Evolutionary conservation across 1,139 yeast species (phyloP).

Genomic region (Zygoascus sp.): DNA sequence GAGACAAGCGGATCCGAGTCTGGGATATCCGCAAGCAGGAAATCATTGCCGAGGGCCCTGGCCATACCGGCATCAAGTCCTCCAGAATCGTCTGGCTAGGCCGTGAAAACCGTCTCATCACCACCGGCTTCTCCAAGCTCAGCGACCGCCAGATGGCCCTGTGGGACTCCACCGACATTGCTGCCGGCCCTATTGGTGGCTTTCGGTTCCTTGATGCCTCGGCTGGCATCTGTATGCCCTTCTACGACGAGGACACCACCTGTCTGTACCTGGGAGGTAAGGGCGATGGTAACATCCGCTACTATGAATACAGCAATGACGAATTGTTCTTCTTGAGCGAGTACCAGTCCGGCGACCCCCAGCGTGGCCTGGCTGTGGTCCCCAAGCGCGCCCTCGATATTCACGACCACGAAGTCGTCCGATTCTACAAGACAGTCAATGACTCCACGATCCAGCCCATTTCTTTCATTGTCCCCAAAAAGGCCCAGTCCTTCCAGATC

Average conservation of each 20-base stretch:
- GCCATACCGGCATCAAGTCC: constrained; percentile 90
- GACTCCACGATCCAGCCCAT: constrained; percentile 83
- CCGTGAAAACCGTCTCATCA: constrained; percentile 72
- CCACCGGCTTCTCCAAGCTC: constrained; percentile 92
- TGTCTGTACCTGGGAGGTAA: constrained; percentile 90
- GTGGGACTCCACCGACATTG: constrained; percentile 78
- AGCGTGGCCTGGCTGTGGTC: constrained; percentile 88
- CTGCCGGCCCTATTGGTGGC: constrained; percentile 82
- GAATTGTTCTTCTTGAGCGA: constrained; percentile 78
- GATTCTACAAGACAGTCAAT: constrained; percentile 76
- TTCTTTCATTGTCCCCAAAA: constrained; percentile 88
- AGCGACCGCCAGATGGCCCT: constrained; percentile 94
- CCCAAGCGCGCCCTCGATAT: constrained; percentile 80
- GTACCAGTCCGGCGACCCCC: constrained; percentile 84
- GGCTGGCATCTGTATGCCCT: constrained; percentile 90
- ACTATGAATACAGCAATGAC: constrained; percentile 76
- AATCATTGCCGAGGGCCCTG: constrained; percentile 75
- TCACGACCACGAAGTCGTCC: constrained; percentile 77
- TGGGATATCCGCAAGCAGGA: constrained; percentile 84
- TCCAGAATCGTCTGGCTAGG: constrained; percentile 90
- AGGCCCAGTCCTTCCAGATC: constrained; percentile 85
- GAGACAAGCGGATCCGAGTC: constrained; percentile 83
- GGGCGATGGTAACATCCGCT: constrained; percentile 97
- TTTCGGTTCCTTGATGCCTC: constrained; percentile 81
- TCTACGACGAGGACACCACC: constrained; percentile 74